Conservation (phyloP, 2,329 filamentous ascomycete species). For the Domatiomyces catenatus region DNA sequence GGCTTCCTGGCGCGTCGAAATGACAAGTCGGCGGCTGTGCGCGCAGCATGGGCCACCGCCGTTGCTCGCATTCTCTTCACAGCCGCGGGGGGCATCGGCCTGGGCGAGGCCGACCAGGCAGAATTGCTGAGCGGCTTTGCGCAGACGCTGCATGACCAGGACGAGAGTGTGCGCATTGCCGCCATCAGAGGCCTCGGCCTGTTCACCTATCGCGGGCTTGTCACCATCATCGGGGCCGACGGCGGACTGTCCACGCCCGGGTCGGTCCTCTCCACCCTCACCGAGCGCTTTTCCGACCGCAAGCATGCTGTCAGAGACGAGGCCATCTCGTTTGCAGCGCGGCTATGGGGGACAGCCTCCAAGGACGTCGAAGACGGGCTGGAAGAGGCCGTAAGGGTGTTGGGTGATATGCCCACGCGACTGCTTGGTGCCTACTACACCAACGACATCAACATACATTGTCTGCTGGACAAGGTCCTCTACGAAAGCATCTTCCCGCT, state of each 20-base stretch:
- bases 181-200: slow-evolving; percentile 72
- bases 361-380: slow-evolving; percentile 75
- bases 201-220: slow-evolving; percentile 65
- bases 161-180: slow-evolving; percentile 80
- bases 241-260: slow-evolving; percentile 61
- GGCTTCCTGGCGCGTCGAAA: slow-evolving; percentile 72
- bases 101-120: slow-evolving; percentile 68
- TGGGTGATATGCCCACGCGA: slow-evolving; percentile 67
- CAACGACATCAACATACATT: slow-evolving; percentile 74
- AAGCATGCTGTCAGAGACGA: slow-evolving; percentile 68
- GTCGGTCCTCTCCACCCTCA: slow-evolving; percentile 66
- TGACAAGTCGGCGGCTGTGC: slow-evolving; percentile 70
- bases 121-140: slow-evolving; percentile 57
- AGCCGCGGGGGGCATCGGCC: slow-evolving; percentile 73
- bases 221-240: slow-evolving; percentile 62
- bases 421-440: slow-evolving; percentile 82
- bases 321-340: slow-evolving; percentile 69
- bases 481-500: slow-evolving; percentile 83
- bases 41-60: slow-evolving; percentile 71
- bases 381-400: slow-evolving; percentile 56
- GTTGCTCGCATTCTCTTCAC: slow-evolving; percentile 80
- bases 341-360: slow-evolving; percentile 84
- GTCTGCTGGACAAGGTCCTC: slow-evolving; percentile 67
- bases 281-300: slow-evolving; percentile 77
- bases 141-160: slow-evolving; percentile 70